Evolutionary conservation across 805 yeast species (phyloP).

Genomic region (Pichia exigua): DNA sequence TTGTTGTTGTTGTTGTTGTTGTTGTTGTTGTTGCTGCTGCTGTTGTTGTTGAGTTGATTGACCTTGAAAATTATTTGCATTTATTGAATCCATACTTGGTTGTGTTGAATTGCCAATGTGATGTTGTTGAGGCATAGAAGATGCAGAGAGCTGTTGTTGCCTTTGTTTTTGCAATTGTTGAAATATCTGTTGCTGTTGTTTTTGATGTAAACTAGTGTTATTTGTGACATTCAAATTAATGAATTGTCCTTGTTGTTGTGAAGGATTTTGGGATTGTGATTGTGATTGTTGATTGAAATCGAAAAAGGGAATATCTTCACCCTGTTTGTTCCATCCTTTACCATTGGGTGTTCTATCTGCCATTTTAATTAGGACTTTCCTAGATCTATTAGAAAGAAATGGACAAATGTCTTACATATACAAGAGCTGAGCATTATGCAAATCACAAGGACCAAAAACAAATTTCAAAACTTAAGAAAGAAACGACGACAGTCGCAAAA

Average conservation of each 20-base stretch:
- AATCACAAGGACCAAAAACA: no score
- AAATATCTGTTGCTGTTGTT: not conserved
- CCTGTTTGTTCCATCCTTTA: not conserved
- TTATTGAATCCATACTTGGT: not conserved
- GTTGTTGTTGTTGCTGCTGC: slow-evolving; percentile 3
- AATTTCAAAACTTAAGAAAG: not conserved
- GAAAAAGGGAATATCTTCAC: slow-evolving; percentile 2
- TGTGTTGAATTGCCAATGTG: slow-evolving; percentile 7
- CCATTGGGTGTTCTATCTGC: not conserved
- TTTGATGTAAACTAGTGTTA: not conserved
- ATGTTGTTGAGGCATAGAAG: slow-evolving; percentile 1
- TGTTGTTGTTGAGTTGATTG: not conserved
- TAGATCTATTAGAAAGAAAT: not conserved
- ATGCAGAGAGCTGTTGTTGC: not conserved
- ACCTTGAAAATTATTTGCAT: not conserved
- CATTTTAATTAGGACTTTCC: not conserved
- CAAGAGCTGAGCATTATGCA: not conserved
- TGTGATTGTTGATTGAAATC: not conserved
- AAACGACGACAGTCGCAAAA: not conserved
- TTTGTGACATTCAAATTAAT: not conserved
- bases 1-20: slow-evolving; percentile 17
- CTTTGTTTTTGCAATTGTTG: slow-evolving; percentile 3
- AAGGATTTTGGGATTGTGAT: not conserved
- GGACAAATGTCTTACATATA: no score
- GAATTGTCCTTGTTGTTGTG: not conserved